phyloP scores from a whole-genome alignment of 345 rosid species.

The Camelina hispida region DNA sequence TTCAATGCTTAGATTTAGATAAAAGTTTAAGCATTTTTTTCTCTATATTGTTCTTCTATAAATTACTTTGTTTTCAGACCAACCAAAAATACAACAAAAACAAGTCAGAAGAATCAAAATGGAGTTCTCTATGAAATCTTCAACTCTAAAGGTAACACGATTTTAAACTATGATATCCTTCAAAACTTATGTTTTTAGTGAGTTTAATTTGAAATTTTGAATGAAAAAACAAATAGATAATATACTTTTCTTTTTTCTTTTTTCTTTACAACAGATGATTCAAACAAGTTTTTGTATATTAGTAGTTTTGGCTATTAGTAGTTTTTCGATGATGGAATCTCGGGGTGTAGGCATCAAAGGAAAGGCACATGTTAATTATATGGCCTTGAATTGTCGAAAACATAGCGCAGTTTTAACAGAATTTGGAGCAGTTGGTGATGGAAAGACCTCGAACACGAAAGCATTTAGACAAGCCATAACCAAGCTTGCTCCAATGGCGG shows the following conservation, averaged over 20 bases:
- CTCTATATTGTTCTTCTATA: slow-evolving; percentile 27
- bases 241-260: not conserved
- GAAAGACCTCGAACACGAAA: slow-evolving; percentile 71
- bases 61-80: not conserved
- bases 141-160: slow-evolving; percentile 37
- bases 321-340: slow-evolving; percentile 34
- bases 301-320: slow-evolving; percentile 36
- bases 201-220: not conserved
- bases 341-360: not conserved
- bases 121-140: slow-evolving; percentile 37
- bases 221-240: not conserved
- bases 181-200: not conserved
- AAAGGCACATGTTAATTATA: slow-evolving; percentile 29
- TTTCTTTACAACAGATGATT: slow-evolving; percentile 36
- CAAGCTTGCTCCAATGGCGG: slow-evolving; percentile 53
- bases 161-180: not conserved
- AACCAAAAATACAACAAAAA: slow-evolving; percentile 9
- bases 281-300: slow-evolving; percentile 28
- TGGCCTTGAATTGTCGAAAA: slow-evolving; percentile 61
- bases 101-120: slow-evolving; percentile 29
- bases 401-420: slow-evolving; percentile 66
- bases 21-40: not conserved
- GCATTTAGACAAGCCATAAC: slow-evolving; percentile 61
- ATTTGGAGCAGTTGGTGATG: slow-evolving; percentile 82
- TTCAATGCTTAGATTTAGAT: slow-evolving; percentile 8